Conservation (phyloP, 2,329 filamentous ascomycete genomes). For the Fusarium sp. region DNA sequence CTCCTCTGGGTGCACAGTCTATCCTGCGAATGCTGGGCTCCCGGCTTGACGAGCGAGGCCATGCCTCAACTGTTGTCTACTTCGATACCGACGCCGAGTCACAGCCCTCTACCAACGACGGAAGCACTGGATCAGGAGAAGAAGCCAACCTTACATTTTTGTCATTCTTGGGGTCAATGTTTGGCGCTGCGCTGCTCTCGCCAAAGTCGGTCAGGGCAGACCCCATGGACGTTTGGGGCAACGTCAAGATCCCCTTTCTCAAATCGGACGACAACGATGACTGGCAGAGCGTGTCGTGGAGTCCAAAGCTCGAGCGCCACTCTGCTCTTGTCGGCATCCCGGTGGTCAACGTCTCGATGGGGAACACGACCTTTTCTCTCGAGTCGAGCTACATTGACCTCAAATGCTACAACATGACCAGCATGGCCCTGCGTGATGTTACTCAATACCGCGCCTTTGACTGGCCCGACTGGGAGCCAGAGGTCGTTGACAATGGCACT, state of each 20-base stretch:
- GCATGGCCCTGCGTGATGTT: not conserved
- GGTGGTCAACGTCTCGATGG: not conserved
- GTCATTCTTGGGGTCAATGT: slow-evolving; percentile 5
- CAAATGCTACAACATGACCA: not conserved
- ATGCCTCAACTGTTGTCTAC: not conserved
- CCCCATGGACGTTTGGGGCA: slow-evolving; percentile 21
- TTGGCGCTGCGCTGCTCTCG: not conserved
- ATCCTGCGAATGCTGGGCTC: not conserved
- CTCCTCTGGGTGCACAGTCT: not conserved
- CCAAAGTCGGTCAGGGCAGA: not conserved
- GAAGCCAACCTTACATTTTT: not conserved
- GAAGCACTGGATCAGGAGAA: not conserved
- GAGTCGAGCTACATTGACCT: slow-evolving; percentile 26
- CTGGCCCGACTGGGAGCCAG: not conserved
- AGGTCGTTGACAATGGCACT: slow-evolving; percentile 2
- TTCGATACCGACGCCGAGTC: not conserved
- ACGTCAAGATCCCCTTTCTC: slow-evolving; percentile 20
- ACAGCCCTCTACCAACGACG: not conserved
- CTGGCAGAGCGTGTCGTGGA: not conserved
- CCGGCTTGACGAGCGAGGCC: not conserved
- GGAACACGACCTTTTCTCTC: slow-evolving; percentile 10
- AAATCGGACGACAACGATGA: not conserved
- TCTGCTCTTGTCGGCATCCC: slow-evolving; percentile 20
- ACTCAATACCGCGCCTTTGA: not conserved
- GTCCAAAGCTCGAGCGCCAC: not conserved